phyloP scores from a whole-genome alignment of 1,284 basidiomycete species.

The Calocybe gambosa region DNA sequence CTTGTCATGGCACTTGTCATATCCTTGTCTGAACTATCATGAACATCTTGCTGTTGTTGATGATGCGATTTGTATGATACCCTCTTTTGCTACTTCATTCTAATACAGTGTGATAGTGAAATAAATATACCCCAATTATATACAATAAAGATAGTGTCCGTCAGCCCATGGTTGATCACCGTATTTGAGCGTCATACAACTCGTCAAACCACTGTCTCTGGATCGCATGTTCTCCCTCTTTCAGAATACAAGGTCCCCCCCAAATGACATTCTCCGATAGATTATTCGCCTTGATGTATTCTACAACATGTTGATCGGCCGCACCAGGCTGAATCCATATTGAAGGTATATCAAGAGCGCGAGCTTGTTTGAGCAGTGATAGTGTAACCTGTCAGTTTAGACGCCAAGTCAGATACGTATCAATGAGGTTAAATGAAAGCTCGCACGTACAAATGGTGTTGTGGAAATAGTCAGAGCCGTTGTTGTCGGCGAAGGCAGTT shows the following conservation, averaged over 20 bases:
- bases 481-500: constrained; percentile 17
- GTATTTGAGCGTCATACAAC: constrained; percentile 7
- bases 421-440: constrained; percentile 4
- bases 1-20: neutral
- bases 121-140: neutral
- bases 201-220: constrained; percentile 16
- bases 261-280: constrained; percentile 50
- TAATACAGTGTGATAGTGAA: constrained; percentile 1
- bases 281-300: constrained; percentile 34
- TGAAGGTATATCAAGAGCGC: constrained; percentile 41
- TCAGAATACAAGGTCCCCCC: constrained; percentile 60
- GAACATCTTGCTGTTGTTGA: neutral
- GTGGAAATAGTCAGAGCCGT: constrained; percentile 15
- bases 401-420: constrained; percentile 10
- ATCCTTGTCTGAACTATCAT: neutral
- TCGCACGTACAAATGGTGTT: constrained; percentile 12
- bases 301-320: constrained; percentile 37
- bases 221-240: constrained; percentile 45
- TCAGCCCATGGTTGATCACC: neutral
- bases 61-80: neutral
- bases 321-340: constrained; percentile 80
- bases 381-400: constrained; percentile 24
- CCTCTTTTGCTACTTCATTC: neutral
- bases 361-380: constrained; percentile 55
- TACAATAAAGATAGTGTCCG: constrained; percentile 9